phyloP scores from a whole-genome alignment of 2,329 filamentous ascomycete genomes.

The Apiospora koreana region DNA sequence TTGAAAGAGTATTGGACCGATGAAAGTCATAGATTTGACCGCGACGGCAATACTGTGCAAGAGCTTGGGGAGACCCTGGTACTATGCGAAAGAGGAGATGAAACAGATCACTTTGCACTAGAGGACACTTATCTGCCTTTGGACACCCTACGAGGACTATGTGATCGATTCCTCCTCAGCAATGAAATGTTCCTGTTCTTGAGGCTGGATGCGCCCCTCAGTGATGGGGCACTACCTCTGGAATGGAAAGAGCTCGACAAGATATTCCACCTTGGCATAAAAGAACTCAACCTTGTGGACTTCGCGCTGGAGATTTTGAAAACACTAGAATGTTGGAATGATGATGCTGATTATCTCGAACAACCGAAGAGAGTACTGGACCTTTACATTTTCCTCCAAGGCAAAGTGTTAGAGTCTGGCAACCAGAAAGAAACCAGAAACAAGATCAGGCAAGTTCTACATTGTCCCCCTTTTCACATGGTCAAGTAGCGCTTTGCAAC shows the following conservation, averaged over 20 bases:
- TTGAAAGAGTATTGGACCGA: background rate
- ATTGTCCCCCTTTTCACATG: background rate
- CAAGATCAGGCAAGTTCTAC: background rate
- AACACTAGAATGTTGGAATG: background rate
- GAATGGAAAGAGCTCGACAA: background rate
- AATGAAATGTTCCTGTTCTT: background rate
- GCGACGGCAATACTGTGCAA: background rate
- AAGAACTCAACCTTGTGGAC: background rate
- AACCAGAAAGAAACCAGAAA: background rate
- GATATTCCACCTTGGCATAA: background rate
- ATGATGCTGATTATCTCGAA: background rate
- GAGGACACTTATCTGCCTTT: background rate
- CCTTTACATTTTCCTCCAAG: background rate
- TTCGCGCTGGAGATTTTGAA: background rate
- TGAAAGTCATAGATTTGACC: background rate
- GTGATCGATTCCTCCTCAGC: background rate
- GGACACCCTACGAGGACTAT: background rate
- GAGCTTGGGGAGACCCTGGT: background rate
- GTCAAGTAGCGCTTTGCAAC: background rate
- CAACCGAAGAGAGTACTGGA: background rate
- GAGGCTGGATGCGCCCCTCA: background rate
- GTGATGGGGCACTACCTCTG: background rate
- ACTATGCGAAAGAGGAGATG: background rate
- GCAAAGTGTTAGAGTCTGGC: background rate
- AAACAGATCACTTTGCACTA: background rate